Percentiles rank a stretch among this genome's conserved stretches.
Evolutionary conservation across 441 rosid species (phyloP).

Genomic region (Gossypium davidsonii): DNA sequence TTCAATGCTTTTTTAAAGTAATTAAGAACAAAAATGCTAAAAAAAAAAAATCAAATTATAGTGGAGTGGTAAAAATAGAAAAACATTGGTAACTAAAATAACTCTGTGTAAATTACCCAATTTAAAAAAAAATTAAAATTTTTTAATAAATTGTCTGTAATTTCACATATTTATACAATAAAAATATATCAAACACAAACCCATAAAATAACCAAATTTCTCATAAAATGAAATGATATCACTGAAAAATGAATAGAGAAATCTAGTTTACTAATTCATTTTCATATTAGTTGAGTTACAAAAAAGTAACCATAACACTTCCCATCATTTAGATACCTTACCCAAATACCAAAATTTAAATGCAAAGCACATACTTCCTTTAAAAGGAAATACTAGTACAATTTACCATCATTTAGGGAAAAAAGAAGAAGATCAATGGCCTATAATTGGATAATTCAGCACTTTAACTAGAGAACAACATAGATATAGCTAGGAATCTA

Average conservation of each 20-base stretch:
- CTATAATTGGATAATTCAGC: too few species aligned
- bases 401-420: not conserved
- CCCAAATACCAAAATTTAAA: conserved; percentile 1
- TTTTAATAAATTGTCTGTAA: not conserved
- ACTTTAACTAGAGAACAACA: not conserved
- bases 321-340: not conserved
- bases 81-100: too few species aligned
- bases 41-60: too few species aligned
- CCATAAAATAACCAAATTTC: not conserved
- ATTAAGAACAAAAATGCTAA: too few species aligned
- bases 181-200: too few species aligned
- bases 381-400: not conserved
- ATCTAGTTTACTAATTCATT: not conserved
- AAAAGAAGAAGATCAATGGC: not conserved
- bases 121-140: too few species aligned
- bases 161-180: too few species aligned
- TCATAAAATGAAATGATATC: not conserved
- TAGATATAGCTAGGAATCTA: not conserved
- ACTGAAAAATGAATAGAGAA: not conserved
- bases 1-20: too few species aligned
- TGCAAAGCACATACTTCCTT: not conserved
- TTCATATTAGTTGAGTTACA: not conserved
- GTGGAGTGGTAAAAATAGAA: too few species aligned
- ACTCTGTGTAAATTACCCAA: too few species aligned
- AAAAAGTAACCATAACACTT: not conserved